phyloP scores from a whole-genome alignment of 2,329 filamentous ascomycete genomes.

The Paraphaeosphaeria sporulosa region DNA sequence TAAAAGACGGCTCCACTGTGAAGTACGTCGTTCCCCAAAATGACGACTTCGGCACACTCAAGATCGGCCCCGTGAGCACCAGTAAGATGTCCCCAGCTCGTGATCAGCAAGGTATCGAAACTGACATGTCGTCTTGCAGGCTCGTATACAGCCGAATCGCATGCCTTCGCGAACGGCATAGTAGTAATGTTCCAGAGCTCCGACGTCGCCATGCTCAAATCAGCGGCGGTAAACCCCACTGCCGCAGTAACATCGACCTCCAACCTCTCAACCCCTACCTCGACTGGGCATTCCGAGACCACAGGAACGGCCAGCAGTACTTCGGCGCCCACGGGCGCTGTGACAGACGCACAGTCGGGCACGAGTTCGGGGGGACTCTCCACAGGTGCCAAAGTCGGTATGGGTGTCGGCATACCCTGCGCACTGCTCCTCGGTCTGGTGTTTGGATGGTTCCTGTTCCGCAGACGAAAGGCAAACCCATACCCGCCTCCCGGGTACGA shows the following conservation, averaged over 20 bases:
- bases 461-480: too few relatives aligned
- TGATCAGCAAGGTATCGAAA: background rate
- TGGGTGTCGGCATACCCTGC: slow-evolving; percentile 4
- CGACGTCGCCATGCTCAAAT: background rate
- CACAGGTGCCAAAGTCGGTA: background rate
- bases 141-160: background rate
- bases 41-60: background rate
- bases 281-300: background rate
- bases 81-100: background rate
- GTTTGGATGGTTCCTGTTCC: slow-evolving; percentile 2
- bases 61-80: background rate
- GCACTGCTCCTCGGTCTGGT: background rate
- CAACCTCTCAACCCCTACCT: too few relatives aligned
- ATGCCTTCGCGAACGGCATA: slow-evolving; percentile 5
- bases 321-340: background rate
- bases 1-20: background rate
- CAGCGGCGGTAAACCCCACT: background rate
- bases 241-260: background rate
- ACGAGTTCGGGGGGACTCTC: background rate
- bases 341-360: background rate
- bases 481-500: too few relatives aligned
- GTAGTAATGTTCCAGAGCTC: slow-evolving; percentile 3
- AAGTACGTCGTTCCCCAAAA: background rate
- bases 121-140: background rate
- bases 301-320: background rate